Evolutionary conservation across 805 yeast genomes (phyloP).

Genomic region (Nakazawaea populi): DNA sequence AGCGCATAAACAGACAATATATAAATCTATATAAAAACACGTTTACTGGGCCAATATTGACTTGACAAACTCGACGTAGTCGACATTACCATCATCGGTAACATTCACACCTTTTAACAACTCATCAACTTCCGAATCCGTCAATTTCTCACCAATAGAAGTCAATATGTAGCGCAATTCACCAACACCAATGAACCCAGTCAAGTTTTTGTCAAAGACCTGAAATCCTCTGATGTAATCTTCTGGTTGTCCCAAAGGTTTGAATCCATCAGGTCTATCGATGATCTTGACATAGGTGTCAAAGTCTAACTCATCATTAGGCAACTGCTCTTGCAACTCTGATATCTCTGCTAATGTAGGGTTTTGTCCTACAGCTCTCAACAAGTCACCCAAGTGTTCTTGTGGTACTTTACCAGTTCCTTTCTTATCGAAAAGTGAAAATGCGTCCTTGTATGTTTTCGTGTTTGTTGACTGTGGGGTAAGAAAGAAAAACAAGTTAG

Average conservation of each 20-base stretch:
- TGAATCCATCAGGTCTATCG: constrained; percentile 84
- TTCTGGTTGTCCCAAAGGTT: constrained; percentile 80
- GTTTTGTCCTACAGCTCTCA: constrained; percentile 97
- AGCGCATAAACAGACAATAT: no score
- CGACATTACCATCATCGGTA: constrained; percentile 90
- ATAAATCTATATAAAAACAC: no score
- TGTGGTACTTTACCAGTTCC: constrained; percentile 89
- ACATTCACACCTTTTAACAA: constrained; percentile 91
- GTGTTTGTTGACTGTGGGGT: constrained; percentile 12
- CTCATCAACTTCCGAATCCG: constrained; percentile 92
- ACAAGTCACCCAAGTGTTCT: constrained; percentile 83
- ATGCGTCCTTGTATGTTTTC: constrained; percentile 78
- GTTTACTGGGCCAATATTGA: constrained; percentile 77
- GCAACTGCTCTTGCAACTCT: constrained; percentile 38
- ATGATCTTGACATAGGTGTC: constrained; percentile 72
- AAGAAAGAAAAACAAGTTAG: background rate
- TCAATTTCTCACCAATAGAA: constrained; percentile 89
- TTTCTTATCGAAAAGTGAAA: constrained; percentile 92
- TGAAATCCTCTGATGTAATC: constrained; percentile 96
- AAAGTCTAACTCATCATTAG: constrained; percentile 50
- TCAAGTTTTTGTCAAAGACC: constrained; percentile 92
- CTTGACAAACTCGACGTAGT: constrained; percentile 92
- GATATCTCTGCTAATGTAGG: constrained; percentile 89
- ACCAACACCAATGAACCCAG: constrained; percentile 96
- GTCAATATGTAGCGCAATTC: constrained; percentile 93